These are phyloP conservation scores for Kalanchoe fedtschenkoi DNA, from an alignment of 164 flowering plant species.

Conservation along the genomic window DNA sequence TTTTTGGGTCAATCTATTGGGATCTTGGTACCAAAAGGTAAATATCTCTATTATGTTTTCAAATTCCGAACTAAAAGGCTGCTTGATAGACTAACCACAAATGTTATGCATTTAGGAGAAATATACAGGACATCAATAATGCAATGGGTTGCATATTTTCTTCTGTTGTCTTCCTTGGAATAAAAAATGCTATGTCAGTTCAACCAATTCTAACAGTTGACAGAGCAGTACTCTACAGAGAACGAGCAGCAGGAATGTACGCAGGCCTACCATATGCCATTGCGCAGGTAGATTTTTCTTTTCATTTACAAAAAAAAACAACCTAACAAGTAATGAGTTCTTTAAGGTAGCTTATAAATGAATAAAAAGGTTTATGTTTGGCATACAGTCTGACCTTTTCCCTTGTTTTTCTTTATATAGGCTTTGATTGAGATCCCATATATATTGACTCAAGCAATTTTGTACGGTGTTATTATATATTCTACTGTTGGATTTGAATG, in stretches of 20 bases:
- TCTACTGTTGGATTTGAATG: constrained; percentile 37
- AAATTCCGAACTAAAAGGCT: not conserved
- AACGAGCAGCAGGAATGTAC: constrained; percentile 47
- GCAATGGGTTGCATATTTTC: constrained; percentile 46
- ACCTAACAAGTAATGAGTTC: not conserved
- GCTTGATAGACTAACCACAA: too few relatives aligned
- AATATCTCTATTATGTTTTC: not conserved
- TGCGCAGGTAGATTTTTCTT: constrained; percentile 14
- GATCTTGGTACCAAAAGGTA: constrained; percentile 30
- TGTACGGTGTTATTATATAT: constrained; percentile 32
- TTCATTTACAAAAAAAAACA: not conserved
- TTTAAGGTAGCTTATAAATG: not conserved
- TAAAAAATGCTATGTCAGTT: constrained; percentile 23
- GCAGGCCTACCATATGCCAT: constrained; percentile 40
- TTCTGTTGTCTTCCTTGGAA: constrained; percentile 35
- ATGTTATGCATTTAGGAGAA: constrained; percentile 13
- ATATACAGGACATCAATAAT: constrained; percentile 26
- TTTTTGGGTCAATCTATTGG: constrained; percentile 38
- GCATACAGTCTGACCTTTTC: not conserved
- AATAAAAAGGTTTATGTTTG: not conserved
- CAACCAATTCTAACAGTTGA: constrained; percentile 39
- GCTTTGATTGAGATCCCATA: constrained; percentile 33
- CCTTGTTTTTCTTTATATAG: constrained; percentile 11
- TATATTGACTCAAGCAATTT: constrained; percentile 21
- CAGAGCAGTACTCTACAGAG: constrained; percentile 44